Base-by-base conservation (phyloP, 306 rosid genomes). In the Canavalia gladiata region DNA sequence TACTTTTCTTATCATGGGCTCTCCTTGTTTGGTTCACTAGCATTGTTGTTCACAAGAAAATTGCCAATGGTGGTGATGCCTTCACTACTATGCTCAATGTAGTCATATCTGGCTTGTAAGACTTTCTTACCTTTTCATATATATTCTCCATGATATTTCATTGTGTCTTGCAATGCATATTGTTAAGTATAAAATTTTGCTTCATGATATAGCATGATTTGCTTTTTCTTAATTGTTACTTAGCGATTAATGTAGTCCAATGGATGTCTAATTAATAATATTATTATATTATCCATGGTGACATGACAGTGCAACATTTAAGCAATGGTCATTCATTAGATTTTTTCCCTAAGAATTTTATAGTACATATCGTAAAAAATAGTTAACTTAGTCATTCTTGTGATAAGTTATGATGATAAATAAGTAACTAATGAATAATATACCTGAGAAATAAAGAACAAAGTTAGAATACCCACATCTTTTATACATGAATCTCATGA, bases 31-130 rank as follows among this genome's bases (percentile, higher is more conserved):
- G 98, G 97, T 94, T 84, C 86, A 92, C 92, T 37, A 94, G 98
- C 85, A 11, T 94, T 34, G 86, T 91, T 71, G 98, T 94, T 78
- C 98, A 94, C 84, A 94, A 94, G 87, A 68, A 81, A 3, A 91
- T 94, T 1, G 87, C 97, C 82, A 89, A 94, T 81, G 97, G 98
- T 0, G 98, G 98, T 18, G 94, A 90, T 9, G 91, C 98, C 68
- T 94, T 94, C 92, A 90, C 96, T 51, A 94, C 98, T 57, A 94
- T 94, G 98, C 97, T 94, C 76, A 92, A 94, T 43, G 98, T 94
- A 30, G 98, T 94, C 7, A 92, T 94, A 77, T 89, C 97, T 57
- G 97, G 98, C 92, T 87, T 94, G 98, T 94, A 85, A 88, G 98
- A 33, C 51, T 42, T 51, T 83, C 2, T 59, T 51, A 56, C 41